These are phyloP conservation scores for Globisporangium nagaii DNA, from an alignment of 352 stramenopile genomes.

Conservation along the genomic window DNA sequence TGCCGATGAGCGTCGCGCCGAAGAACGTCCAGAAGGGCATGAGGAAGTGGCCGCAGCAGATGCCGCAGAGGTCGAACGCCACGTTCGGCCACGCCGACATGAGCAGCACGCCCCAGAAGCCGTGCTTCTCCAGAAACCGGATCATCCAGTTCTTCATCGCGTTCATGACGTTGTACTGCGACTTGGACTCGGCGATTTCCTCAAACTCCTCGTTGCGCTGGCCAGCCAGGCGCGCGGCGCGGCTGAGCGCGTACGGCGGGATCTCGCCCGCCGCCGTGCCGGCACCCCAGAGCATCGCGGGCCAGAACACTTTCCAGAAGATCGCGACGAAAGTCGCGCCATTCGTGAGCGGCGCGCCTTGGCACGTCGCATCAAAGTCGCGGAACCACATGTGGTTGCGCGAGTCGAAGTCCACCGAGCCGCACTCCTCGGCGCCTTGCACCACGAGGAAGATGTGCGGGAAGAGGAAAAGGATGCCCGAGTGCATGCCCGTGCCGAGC, in stretches of 20 bases:
- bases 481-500: slow-evolving; percentile 92
- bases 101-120: slow-evolving; percentile 91
- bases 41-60: slow-evolving; percentile 93
- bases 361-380: slow-evolving; percentile 70
- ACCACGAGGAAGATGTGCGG: slow-evolving; percentile 94
- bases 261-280: slow-evolving; percentile 93
- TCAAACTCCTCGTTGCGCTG: slow-evolving; percentile 89
- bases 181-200: slow-evolving; percentile 80
- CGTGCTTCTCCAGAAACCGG: slow-evolving; percentile 85
- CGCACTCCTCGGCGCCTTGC: slow-evolving; percentile 82
- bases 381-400: slow-evolving; percentile 89
- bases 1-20: slow-evolving; percentile 91
- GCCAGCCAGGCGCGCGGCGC: slow-evolving; percentile 75
- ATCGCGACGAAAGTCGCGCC: slow-evolving; percentile 81
- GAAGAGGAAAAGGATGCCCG: slow-evolving; percentile 92
- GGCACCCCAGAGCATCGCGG: slow-evolving; percentile 90
- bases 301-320: slow-evolving; percentile 88
- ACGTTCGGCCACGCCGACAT: slow-evolving; percentile 94
- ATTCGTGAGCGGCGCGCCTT: slow-evolving; percentile 24
- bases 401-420: slow-evolving; percentile 85
- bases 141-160: slow-evolving; percentile 93
- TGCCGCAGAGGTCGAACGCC: slow-evolving; percentile 92
- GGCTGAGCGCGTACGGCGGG: slow-evolving; percentile 90
- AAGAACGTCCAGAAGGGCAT: slow-evolving; percentile 97
- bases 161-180: slow-evolving; percentile 86